Evolutionary conservation across 2,329 filamentous ascomycete genomes (phyloP), one percentile per base, ranked within the genome.

Genomic region (Colletotrichum theobromicola): DNA sequence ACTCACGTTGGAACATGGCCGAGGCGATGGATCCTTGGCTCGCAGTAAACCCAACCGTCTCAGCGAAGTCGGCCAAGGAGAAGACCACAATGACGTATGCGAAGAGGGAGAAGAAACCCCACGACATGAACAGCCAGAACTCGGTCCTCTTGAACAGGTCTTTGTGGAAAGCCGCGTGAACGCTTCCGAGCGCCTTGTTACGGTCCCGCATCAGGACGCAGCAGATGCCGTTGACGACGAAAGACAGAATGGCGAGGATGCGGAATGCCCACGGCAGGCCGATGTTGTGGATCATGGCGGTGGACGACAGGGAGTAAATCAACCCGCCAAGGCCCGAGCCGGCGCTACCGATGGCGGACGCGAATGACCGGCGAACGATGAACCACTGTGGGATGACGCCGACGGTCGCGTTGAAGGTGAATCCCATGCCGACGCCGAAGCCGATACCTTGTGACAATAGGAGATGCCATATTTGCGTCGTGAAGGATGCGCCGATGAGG

Each of bases 21-120:
- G 91, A 93, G 60, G 95, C 88, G 18, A 95, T 86, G 1, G 92
- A 92, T 8, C 93, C 94, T 79, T 96, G 91, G 7, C 89, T 87
- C 3, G 93, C 86, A 1, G 88, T 87, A 34, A 95, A 88, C 2
- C 94, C 94, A 57, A 95, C 90, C 6, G 88, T 88, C 70, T 90
- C 88, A 46, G 93, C 93, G 79, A 95, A 96, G 80, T 93, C 94
- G 16, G 94, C 92, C 60, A 96, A 84, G 13, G 91, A 93, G 83
- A 95, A 96, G 58, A 95, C 88, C n/a, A 95, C 87, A 6, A 95
- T 93, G 30, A 94, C 88, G 78, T 96, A 96, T 7, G 89, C 93
- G 16, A 96, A 84, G 84, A 96, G 91, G 74, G 89, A 92, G 76
- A 96, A 92, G 82, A 92, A 91, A 9, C 93, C 92, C 86, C 92